These are phyloP conservation scores for Diaporthe vaccinii DNA, from an alignment of 2,329 filamentous ascomycete genomes.

Conservation along the genomic window DNA sequence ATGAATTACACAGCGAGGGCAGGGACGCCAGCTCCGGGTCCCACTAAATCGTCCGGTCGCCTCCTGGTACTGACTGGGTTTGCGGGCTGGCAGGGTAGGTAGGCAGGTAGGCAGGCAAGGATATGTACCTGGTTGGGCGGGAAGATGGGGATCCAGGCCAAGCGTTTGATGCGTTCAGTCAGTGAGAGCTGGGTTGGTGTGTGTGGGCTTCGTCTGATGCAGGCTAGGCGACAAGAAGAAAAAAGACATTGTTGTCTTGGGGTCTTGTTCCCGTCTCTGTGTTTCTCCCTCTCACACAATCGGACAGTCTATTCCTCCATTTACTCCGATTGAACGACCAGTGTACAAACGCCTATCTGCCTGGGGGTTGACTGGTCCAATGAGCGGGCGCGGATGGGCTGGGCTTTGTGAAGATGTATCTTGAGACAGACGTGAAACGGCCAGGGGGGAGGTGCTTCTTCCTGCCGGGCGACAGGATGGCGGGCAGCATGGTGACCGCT, in stretches of 20 bases:
- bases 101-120: neutral
- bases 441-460: constrained; percentile 1
- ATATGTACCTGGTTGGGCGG: neutral
- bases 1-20: neutral
- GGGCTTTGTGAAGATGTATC: constrained; percentile 15
- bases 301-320: constrained; percentile 28
- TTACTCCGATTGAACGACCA: neutral
- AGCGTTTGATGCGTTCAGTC: neutral
- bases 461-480: neutral
- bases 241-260: neutral
- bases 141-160: constrained; percentile 1
- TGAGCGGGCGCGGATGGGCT: constrained; percentile 12
- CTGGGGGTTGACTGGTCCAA: neutral
- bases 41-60: constrained; percentile 35
- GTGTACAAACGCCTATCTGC: neutral
- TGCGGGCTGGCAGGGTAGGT: neutral
- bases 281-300: neutral
- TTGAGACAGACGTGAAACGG: constrained; percentile 42
- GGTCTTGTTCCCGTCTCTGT: neutral
- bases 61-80: constrained; percentile 1
- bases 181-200: neutral
- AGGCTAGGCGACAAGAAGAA: neutral
- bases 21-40: neutral
- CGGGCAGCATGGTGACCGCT: constrained; percentile 21
- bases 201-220: neutral